A percentile compares a stretch with the other conserved stretches of the same genome.
Conservation (phyloP, 345 rosid species). For the Geranium brycei region DNA sequence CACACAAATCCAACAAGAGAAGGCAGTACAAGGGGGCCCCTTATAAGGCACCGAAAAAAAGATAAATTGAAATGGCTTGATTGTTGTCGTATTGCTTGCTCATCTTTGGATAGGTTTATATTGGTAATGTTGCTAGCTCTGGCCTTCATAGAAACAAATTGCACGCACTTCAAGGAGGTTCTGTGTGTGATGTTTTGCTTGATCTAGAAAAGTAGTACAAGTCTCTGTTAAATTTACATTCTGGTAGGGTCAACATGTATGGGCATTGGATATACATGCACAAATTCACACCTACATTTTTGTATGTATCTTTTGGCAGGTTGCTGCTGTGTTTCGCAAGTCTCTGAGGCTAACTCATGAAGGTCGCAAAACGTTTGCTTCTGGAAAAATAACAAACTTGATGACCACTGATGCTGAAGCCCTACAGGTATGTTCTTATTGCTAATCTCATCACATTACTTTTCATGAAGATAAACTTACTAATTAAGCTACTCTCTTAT, state of each 20-base stretch:
- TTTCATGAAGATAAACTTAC: too few species aligned
- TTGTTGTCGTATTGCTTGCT: neutral
- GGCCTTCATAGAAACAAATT: neutral
- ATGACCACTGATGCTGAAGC: conserved; percentile 97
- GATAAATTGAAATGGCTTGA: neutral
- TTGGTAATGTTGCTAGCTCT: neutral
- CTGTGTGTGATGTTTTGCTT: neutral
- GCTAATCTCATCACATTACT: too few species aligned
- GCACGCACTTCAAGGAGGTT: neutral
- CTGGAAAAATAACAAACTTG: conserved; percentile 96
- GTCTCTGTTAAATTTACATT: too few species aligned
- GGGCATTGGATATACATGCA: neutral
- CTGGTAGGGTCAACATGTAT: neutral
- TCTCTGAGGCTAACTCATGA: conserved; percentile 88
- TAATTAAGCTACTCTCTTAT: neutral
- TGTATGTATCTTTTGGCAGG: conserved; percentile 25
- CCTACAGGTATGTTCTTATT: conserved; percentile 53
- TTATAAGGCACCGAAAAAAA: too few species aligned
- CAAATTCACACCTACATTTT: neutral
- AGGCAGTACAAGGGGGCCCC: too few species aligned
- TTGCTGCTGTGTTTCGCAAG: conserved; percentile 95
- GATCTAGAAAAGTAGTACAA: too few species aligned
- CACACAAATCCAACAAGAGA: too few species aligned
- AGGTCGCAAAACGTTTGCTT: conserved; percentile 63
- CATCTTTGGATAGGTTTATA: neutral